A percentile compares a stretch with the other conserved stretches of the same genome.
These are phyloP conservation scores for Metarhizium guizhouense DNA, from an alignment of 2,329 filamentous ascomycete species.

Conservation along the genomic window DNA sequence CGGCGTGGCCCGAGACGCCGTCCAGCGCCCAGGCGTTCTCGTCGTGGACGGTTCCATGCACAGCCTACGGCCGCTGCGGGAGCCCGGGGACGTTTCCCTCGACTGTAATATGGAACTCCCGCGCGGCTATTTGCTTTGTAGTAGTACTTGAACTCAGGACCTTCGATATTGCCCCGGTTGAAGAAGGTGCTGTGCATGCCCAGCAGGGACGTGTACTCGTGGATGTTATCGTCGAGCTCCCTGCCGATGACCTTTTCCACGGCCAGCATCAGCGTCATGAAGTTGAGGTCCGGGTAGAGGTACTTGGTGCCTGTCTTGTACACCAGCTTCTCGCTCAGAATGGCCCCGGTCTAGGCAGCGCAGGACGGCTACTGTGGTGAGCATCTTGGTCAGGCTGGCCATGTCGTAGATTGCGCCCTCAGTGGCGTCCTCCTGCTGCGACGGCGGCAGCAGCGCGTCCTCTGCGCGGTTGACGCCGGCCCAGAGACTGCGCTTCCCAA, in stretches of 20 bases:
- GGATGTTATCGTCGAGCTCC: constrained; percentile 16
- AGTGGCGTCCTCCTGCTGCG: constrained; percentile 17
- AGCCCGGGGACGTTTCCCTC: constrained; percentile 18
- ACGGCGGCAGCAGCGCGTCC: constrained; percentile 16
- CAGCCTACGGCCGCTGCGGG: constrained; percentile 25
- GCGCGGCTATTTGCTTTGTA: constrained; percentile 19
- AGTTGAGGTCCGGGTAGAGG: constrained; percentile 26
- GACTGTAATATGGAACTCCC: constrained; percentile 19
- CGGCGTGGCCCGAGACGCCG: constrained; percentile 26
- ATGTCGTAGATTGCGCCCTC: constrained; percentile 28
- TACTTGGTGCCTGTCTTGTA: constrained; percentile 18
- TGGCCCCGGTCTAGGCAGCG: constrained; percentile 20
- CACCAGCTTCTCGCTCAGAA: constrained; percentile 16
- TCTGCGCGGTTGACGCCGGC: constrained; percentile 22
- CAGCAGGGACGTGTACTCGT: constrained; percentile 15
- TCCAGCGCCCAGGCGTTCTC: constrained; percentile 25
- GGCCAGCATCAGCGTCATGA: constrained; percentile 21
- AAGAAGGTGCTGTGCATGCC: constrained; percentile 23
- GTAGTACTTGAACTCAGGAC: constrained; percentile 13
- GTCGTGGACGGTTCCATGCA: constrained; percentile 27
- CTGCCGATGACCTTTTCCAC: constrained; percentile 19
- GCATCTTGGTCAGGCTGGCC: constrained; percentile 28
- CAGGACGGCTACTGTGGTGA: constrained; percentile 24
- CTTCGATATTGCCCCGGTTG: constrained; percentile 23
- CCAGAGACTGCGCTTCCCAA: constrained; percentile 17